These are phyloP conservation scores for Mortierella sp. DNA, from an alignment of 371 early-diverging fungal genomes.

Conservation along the genomic window DNA sequence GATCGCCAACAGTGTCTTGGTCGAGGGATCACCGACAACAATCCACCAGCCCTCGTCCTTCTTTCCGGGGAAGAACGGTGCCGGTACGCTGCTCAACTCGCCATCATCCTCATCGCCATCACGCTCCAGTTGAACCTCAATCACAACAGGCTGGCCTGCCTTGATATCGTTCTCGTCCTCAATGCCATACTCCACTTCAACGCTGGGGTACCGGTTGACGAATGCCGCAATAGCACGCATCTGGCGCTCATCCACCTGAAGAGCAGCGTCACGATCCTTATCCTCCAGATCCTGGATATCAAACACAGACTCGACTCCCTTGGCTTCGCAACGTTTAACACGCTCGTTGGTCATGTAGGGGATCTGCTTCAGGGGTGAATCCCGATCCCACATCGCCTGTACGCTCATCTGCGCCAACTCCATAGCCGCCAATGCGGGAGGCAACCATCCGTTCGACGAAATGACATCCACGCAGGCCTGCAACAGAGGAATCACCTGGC, in stretches of 20 bases:
- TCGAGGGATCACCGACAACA: slow-evolving; percentile 86
- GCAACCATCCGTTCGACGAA: slow-evolving; percentile 92
- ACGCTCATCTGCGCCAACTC: slow-evolving; percentile 97
- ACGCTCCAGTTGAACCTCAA: slow-evolving; percentile 83
- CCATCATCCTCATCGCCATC: slow-evolving; percentile 83
- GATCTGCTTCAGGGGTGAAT: slow-evolving; percentile 92
- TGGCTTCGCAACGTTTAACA: slow-evolving; percentile 76
- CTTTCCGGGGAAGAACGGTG: slow-evolving; percentile 92
- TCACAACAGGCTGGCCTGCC: slow-evolving; percentile 72
- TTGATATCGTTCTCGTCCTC: slow-evolving; percentile 72
- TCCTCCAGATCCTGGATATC: slow-evolving; percentile 96
- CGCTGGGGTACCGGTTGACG: slow-evolving; percentile 94
- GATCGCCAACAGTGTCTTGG: slow-evolving; percentile 89
- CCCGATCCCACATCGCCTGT: slow-evolving; percentile 97
- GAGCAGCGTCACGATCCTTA: slow-evolving; percentile 79
- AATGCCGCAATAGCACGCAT: slow-evolving; percentile 89
- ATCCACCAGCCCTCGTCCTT: slow-evolving; percentile 99
- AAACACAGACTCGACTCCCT: slow-evolving; percentile 88
- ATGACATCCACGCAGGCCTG: slow-evolving; percentile 98
- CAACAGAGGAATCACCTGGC: slow-evolving; percentile 83
- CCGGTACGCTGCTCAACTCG: slow-evolving; percentile 81
- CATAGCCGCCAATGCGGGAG: slow-evolving; percentile 93
- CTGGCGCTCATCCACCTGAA: slow-evolving; percentile 73
- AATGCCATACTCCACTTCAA: slow-evolving; percentile 85
- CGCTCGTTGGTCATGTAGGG: slow-evolving; percentile 84